phyloP scores from a whole-genome alignment of 495 filamentous ascomycete species.

The Parathielavia hyrcaniae region DNA sequence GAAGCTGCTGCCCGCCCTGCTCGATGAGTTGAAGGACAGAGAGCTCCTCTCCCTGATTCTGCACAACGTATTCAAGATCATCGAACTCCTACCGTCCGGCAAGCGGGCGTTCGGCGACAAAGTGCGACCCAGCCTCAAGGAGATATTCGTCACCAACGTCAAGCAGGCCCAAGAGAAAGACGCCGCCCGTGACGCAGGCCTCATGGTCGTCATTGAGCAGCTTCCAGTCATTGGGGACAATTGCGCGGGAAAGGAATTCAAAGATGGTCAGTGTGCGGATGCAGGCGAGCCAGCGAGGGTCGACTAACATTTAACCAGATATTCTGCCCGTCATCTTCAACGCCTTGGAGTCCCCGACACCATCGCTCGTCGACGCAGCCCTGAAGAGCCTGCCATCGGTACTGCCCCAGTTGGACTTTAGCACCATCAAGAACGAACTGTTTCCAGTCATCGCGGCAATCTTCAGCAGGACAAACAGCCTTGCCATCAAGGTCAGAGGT shows the following conservation, averaged over 20 bases:
- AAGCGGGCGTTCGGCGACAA: conserved; percentile 73
- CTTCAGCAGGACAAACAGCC: conserved; percentile 84
- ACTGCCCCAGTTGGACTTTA: conserved; percentile 82
- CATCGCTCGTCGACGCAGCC: conserved; percentile 77
- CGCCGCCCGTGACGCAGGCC: conserved; percentile 74
- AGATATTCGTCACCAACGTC: conserved; percentile 62
- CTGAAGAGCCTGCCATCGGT: conserved; percentile 66
- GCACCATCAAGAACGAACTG: conserved; percentile 89
- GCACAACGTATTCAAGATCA: conserved; percentile 85
- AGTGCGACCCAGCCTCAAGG: conserved; percentile 74
- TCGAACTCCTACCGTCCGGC: conserved; percentile 65
- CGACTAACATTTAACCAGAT: conserved; percentile 45
- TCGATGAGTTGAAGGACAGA: conserved; percentile 89
- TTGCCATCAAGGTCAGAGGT: conserved; percentile 87
- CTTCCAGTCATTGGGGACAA: conserved; percentile 66
- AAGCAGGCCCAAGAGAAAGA: conserved; percentile 63
- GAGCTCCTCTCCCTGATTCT: conserved; percentile 77
- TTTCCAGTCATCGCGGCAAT: conserved; percentile 85
- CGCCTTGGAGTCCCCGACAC: conserved; percentile 81
- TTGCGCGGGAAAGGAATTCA: conserved; percentile 85
- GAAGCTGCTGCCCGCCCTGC: conserved; percentile 77
- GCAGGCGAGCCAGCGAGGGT: background rate
- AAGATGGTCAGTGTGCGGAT: conserved; percentile 62
- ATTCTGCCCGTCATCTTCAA: conserved; percentile 77
- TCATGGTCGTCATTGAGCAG: conserved; percentile 84